Evolutionary conservation across 805 yeast species (phyloP).

Genomic region (Cyberlindnera americana): DNA sequence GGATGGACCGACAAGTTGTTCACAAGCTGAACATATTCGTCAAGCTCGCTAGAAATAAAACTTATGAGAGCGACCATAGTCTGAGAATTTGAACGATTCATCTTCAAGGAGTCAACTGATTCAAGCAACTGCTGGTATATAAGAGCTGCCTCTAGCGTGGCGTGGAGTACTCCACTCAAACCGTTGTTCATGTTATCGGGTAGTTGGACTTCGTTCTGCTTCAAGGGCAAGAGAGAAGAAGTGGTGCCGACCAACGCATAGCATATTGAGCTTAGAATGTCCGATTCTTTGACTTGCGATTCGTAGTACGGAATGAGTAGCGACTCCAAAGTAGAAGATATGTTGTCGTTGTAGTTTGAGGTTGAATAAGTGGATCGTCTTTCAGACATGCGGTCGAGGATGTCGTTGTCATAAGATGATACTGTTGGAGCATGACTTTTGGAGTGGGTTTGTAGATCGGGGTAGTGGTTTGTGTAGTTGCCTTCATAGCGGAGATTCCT

Average conservation of each 20-base stretch:
- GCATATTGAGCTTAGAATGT: slow-evolving; percentile 44
- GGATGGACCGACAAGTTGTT: slow-evolving; percentile 41
- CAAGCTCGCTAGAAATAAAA: slow-evolving; percentile 40
- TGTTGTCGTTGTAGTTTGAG: slow-evolving; percentile 7
- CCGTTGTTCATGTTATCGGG: slow-evolving; percentile 56
- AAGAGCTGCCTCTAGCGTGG: slow-evolving; percentile 68
- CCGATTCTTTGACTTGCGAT: slow-evolving; percentile 35
- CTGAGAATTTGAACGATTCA: slow-evolving; percentile 32
- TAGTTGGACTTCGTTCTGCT: slow-evolving; percentile 32
- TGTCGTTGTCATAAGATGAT: slow-evolving; percentile 36
- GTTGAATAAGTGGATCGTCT: slow-evolving; percentile 34
- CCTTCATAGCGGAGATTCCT: no score
- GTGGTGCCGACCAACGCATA: slow-evolving; percentile 62
- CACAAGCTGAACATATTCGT: slow-evolving; percentile 39
- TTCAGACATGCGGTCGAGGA: slow-evolving; percentile 35
- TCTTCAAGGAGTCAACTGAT: slow-evolving; percentile 24
- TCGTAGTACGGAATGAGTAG: slow-evolving; percentile 33
- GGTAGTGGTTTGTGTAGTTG: no score
- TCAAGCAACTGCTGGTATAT: slow-evolving; percentile 47
- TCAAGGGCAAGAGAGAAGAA: slow-evolving; percentile 50
- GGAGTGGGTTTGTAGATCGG: no score
- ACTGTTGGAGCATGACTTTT: slow-evolving; percentile 27
- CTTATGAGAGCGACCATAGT: slow-evolving; percentile 59
- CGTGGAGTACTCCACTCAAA: slow-evolving; percentile 49
- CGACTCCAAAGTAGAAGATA: slow-evolving; percentile 27